Percentiles rank a stretch among this genome's conserved stretches.
These are phyloP conservation scores for Isoetes engelmannii DNA, from an alignment of 83 land plant species.

Conservation along the genomic window DNA sequence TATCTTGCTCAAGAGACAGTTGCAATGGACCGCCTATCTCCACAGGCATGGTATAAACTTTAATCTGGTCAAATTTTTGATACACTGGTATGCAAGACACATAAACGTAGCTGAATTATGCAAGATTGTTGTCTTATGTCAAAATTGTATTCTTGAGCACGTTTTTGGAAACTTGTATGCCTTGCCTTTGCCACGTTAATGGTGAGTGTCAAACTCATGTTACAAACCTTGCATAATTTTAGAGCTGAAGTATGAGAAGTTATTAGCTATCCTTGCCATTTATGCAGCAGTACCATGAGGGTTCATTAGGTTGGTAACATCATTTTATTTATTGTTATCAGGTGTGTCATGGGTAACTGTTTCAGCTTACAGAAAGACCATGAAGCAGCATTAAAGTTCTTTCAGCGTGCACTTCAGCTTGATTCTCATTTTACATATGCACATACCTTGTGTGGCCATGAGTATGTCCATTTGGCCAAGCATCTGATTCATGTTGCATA, in stretches of 20 bases:
- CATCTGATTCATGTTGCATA: not conserved
- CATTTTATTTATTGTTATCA: constrained; percentile 22
- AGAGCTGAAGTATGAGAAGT: no score
- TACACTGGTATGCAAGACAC: not conserved
- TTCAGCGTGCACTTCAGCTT: constrained; percentile 83
- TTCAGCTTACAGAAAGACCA: constrained; percentile 98
- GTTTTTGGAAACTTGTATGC: no score
- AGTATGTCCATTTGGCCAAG: constrained; percentile 46
- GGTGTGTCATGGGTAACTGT: constrained; percentile 99
- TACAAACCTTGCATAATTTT: no score
- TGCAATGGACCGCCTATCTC: constrained; percentile 85
- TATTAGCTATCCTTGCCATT: no score
- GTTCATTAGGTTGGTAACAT: no score
- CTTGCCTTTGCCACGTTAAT: no score
- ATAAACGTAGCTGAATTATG: no score
- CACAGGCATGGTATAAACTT: constrained; percentile 77
- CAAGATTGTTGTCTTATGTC: no score
- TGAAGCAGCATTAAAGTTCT: constrained; percentile 86
- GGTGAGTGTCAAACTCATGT: no score
- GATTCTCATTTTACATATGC: constrained; percentile 87
- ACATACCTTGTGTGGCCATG: constrained; percentile 95
- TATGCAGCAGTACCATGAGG: no score
- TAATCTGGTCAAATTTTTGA: not conserved
- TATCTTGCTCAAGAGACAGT: constrained; percentile 85
- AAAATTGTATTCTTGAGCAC: no score